phyloP scores from a whole-genome alignment of 2,329 filamentous ascomycete species.

The Penicillium sp. region DNA sequence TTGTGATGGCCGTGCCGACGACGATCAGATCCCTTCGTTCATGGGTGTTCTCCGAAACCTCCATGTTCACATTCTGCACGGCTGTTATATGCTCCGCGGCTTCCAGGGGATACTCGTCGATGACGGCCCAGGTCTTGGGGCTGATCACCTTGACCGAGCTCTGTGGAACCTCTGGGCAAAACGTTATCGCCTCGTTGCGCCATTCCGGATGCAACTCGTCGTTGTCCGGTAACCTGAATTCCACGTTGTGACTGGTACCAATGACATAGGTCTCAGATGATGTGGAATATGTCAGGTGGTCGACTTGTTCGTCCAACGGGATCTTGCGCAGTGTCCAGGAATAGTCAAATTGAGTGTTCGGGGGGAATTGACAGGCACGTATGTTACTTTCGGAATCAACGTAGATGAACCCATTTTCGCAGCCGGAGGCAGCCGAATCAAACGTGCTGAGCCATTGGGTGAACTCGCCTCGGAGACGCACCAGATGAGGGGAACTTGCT shows the following conservation, averaged over 20 bases:
- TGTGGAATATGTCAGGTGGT: slow-evolving; percentile 74
- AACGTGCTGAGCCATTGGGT: slow-evolving; percentile 74
- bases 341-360: slow-evolving; percentile 69
- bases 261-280: slow-evolving; percentile 74
- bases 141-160: slow-evolving; percentile 78
- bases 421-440: slow-evolving; percentile 65
- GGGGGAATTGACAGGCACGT: slow-evolving; percentile 71
- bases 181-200: slow-evolving; percentile 65
- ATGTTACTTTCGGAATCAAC: slow-evolving; percentile 70
- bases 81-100: slow-evolving; percentile 76
- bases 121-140: slow-evolving; percentile 73
- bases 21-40: slow-evolving; percentile 80
- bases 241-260: slow-evolving; percentile 66
- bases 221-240: slow-evolving; percentile 83
- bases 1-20: slow-evolving; percentile 81
- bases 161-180: slow-evolving; percentile 69
- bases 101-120: slow-evolving; percentile 74
- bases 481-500: slow-evolving; percentile 72
- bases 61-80: slow-evolving; percentile 79
- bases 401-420: slow-evolving; percentile 81
- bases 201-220: slow-evolving; percentile 82
- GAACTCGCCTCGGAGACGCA: slow-evolving; percentile 69
- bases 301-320: slow-evolving; percentile 68
- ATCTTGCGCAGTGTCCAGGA: slow-evolving; percentile 76
- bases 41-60: slow-evolving; percentile 87